Evolutionary conservation across 164 flowering plant species (phyloP), one percentile per base, ranked within the genome.

Genomic region (Cinnamomum micranthum): DNA sequence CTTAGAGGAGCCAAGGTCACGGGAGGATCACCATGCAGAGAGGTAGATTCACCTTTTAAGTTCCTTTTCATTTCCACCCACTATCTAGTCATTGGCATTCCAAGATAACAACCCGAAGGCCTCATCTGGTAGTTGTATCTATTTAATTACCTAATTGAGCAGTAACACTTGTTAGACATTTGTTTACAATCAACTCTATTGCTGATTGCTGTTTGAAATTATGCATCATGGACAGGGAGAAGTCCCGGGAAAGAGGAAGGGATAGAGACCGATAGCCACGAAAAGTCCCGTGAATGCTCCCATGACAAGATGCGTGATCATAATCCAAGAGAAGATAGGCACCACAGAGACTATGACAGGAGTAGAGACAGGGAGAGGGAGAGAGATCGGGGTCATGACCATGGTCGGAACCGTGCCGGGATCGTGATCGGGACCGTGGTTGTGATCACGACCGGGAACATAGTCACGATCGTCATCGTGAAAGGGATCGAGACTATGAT

Each of bases 311-410:
- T 84, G 31, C 84, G 88, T 68, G 97, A 93, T 19, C 91, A 92
- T 75, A 92, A 92, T 25, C 83, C 82, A 27, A 87, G 87, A 70
- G 97, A 95, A 35, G 97, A 95, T 69, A 84, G 91, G 77, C 94
- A 88, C 79, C 93, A 90, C 67, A 82, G 97, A 79, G 98, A 93
- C 22, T 90, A 94, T 59, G 99, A 91, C 17, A 84, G 89, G 68
- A 83, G 71, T 60, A 83, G 91, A 75, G 90, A 89, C n/a, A n/a
- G n/a, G n/a, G n/a, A n/a, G n/a, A n/a, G n/a, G 73, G 95, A 85
- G 19, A 81, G 86, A 58, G 94, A 87, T 0, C 79, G 90, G 25
- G 47, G 47, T 0, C 79, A 85, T 35, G 90, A 79, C 14, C 85
- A 85, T 19, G 90, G 78, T 1, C 85, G 90, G 13, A 90, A 84